Evolutionary conservation across 306 rosid genomes (phyloP), one percentile per base, ranked within the genome.

Genomic region (Gynostemma pentaphyllum): DNA sequence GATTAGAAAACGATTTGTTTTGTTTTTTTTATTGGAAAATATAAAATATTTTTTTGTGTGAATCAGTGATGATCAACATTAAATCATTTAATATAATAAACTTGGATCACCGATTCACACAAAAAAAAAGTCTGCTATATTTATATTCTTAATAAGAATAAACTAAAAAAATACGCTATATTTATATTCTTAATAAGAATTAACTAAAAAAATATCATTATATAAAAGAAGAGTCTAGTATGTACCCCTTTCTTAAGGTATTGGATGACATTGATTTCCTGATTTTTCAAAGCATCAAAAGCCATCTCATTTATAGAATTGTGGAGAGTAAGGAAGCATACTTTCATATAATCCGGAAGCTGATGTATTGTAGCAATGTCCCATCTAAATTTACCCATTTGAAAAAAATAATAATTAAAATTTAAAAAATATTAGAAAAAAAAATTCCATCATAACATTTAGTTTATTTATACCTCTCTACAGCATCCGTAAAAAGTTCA

Each of bases 261-360:
- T 0, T 11, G 57, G 37, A 65, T 44, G 24, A 2, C 18, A 22
- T 64, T 22, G 9, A 30, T 0, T 18, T 24, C 55, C 2, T 29
- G 39, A 1, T 57, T 36, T 23, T 18, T 66, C 2, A 67, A 40
- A 2, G n/a, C 2, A 28, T 48, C 49, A 59, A 39, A 67, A 30
- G 52, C 72, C 12, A 67, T 44, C 32, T 67, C 49, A 7, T 73
- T 67, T 10, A 59, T 14, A 1, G 27, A 13, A 30, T 73, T 67
- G 13, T 40, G 5, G 42, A 68, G 27, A 1, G 45, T 32, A 8
- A 74, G n/a, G 8, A 68, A 68, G 53, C 70, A 68, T n/a, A 63
- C 34, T 34, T 68, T 52, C 74, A 68, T 68, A 32, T 62, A 62
- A 2, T 51, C 50, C 2, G 67, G 75, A 2, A 75, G 67, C 1